These are phyloP conservation scores for Scleroderma bovista DNA, from an alignment of 768 basidiomycete genomes.

Conservation along the genomic window DNA sequence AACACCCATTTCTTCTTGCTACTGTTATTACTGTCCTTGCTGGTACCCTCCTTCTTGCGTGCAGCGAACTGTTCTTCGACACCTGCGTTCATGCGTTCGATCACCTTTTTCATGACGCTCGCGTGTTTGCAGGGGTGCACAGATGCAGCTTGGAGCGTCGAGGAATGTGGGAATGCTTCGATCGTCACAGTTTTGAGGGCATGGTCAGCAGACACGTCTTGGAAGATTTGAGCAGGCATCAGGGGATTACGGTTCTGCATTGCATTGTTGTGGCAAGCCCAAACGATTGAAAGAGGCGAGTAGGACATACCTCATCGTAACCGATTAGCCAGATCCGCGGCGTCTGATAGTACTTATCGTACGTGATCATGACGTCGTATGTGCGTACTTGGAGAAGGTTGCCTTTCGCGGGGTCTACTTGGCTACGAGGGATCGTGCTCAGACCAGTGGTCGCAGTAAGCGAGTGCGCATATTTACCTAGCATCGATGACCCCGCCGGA, in stretches of 20 bases:
- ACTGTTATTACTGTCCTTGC: slow-evolving; percentile 32
- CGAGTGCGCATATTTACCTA: slow-evolving; percentile 34
- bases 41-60: slow-evolving; percentile 39
- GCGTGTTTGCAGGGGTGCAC: slow-evolving; percentile 99
- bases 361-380: slow-evolving; percentile 99
- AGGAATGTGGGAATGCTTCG: slow-evolving; percentile 94
- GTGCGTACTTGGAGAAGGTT: slow-evolving; percentile 94
- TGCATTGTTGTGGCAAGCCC: not conserved
- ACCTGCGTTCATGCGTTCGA: slow-evolving; percentile 94
- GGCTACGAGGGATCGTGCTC: slow-evolving; percentile 31
- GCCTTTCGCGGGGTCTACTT: slow-evolving; percentile 61
- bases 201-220: slow-evolving; percentile 96
- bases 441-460: slow-evolving; percentile 1
- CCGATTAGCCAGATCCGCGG: slow-evolving; percentile 97
- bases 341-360: slow-evolving; percentile 99
- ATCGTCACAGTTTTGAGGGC: slow-evolving; percentile 99
- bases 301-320: slow-evolving; percentile 80
- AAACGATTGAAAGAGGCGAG: slow-evolving; percentile 1
- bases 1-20: slow-evolving; percentile 83
- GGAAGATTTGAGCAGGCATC: slow-evolving; percentile 87
- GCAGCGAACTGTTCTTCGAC: slow-evolving; percentile 79
- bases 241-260: slow-evolving; percentile 80
- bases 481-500: slow-evolving; percentile 38
- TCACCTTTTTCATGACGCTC: slow-evolving; percentile 99
- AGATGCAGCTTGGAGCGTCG: slow-evolving; percentile 79